A percentile compares a stretch with the other conserved stretches of the same genome.
phyloP scores from a whole-genome alignment of 2,329 filamentous ascomycete genomes.

The Aaosphaeria pasadenensis region DNA sequence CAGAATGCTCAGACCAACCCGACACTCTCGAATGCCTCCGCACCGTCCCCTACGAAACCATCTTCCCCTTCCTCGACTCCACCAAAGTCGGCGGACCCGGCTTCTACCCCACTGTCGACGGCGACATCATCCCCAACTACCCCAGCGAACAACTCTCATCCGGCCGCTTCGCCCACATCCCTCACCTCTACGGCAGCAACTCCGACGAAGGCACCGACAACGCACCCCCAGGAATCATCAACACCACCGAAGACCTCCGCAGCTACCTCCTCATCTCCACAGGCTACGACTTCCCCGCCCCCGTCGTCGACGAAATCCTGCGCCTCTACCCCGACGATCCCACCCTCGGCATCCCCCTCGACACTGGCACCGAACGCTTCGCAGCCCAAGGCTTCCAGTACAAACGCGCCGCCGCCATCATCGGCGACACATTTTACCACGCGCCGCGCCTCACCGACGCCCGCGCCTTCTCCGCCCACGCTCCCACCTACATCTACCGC shows the following conservation, averaged over 20 bases:
- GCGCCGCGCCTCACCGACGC: constrained; percentile 48
- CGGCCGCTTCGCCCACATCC: constrained; percentile 62
- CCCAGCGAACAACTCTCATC: constrained; percentile 54
- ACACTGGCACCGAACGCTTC: constrained; percentile 29
- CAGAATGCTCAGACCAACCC: constrained; percentile 55
- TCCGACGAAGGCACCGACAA: constrained; percentile 65
- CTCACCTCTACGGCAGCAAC: constrained; percentile 63
- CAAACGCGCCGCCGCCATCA: constrained; percentile 51
- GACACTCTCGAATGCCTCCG: constrained; percentile 53
- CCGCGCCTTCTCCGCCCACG: constrained; percentile 47
- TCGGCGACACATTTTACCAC: constrained; percentile 57
- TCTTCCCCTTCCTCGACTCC: constrained; percentile 54
- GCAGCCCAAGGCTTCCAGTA: constrained; percentile 44
- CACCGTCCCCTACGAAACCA: constrained; percentile 55
- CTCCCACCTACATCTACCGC: constrained; percentile 57
- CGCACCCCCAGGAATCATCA: constrained; percentile 50
- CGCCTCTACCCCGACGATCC: constrained; percentile 35
- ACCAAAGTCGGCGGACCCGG: constrained; percentile 30
- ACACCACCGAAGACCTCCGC: constrained; percentile 53
- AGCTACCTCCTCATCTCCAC: constrained; percentile 31
- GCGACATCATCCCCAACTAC: constrained; percentile 55
- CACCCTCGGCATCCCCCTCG: constrained; percentile 28
- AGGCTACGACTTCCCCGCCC: constrained; percentile 28
- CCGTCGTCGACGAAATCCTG: constrained; percentile 29
- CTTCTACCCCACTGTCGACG: constrained; percentile 52